Conservation (phyloP, 139 green algal species). For the Pleodorina starrii region DNA sequence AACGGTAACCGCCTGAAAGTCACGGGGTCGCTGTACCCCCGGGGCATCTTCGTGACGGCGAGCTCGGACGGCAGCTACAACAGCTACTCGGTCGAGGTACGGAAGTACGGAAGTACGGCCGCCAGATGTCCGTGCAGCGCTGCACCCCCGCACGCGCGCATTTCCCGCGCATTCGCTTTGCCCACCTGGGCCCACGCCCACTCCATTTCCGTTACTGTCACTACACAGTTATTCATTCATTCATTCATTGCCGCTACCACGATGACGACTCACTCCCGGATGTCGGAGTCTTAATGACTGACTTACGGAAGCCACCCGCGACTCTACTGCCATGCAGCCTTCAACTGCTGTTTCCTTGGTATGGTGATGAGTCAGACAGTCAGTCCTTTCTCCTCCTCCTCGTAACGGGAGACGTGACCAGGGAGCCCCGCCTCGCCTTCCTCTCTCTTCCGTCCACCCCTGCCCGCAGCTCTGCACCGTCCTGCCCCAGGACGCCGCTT, state of each 20-base stretch:
- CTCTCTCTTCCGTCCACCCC: neutral
- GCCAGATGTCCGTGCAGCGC: neutral
- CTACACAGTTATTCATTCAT: neutral
- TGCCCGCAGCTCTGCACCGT: neutral
- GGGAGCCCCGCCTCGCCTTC: neutral
- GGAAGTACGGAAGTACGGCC: neutral
- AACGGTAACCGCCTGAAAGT: neutral
- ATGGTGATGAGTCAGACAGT: too few relatives aligned
- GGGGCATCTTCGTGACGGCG: neutral
- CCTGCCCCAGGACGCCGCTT: neutral
- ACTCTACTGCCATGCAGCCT: neutral
- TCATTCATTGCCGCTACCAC: too few relatives aligned
- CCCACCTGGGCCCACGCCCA: neutral
- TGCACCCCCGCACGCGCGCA: too few relatives aligned
- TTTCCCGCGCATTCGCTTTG: neutral
- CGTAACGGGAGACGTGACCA: neutral
- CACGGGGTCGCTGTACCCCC: neutral
- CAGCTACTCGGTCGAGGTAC: conserved; percentile 1
- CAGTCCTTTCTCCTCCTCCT: neutral
- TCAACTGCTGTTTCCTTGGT: too few relatives aligned
- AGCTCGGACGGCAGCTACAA: neutral
- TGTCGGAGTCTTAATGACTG: neutral
- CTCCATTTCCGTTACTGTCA: too few relatives aligned
- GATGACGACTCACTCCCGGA: neutral
- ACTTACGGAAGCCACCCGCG: neutral